phyloP scores from a whole-genome alignment of 1,139 yeast species.

The Lodderomyces margitis region DNA sequence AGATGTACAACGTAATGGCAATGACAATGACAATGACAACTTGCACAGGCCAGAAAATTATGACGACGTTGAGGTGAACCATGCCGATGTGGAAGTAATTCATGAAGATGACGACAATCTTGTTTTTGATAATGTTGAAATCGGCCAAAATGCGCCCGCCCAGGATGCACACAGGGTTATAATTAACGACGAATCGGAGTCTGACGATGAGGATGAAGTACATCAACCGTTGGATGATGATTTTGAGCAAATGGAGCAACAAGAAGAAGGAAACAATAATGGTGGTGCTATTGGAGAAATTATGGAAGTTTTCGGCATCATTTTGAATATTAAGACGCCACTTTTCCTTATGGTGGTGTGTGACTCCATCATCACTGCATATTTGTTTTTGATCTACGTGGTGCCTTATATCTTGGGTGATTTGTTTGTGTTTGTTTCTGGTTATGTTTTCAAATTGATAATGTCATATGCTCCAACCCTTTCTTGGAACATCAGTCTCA shows the following conservation, averaged over 20 bases:
- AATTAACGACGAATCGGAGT: conserved; percentile 5
- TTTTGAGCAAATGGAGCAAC: conserved; percentile 4
- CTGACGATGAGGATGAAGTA: conserved; percentile 9
- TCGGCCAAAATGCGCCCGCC: conserved; percentile 5
- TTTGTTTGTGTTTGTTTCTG: conserved; percentile 20
- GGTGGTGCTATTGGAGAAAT: conserved; percentile 25
- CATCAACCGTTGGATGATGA: conserved; percentile 3
- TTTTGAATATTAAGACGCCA: conserved; percentile 36
- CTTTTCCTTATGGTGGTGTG: conserved; percentile 35
- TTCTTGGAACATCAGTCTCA: background rate
- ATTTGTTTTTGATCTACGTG: conserved; percentile 48
- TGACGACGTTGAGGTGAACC: conserved; percentile 7
- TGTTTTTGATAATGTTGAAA: conserved; percentile 2
- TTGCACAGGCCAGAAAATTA: conserved; percentile 3
- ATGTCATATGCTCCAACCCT: background rate
- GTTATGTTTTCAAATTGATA: conserved; percentile 9
- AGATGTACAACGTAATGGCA: conserved; percentile 1
- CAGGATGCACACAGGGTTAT: conserved; percentile 5
- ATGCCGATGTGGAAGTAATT: conserved; percentile 8
- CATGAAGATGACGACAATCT: conserved; percentile 4
- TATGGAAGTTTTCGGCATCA: conserved; percentile 38
- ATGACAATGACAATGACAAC: conserved; percentile 1
- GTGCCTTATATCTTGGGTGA: conserved; percentile 56
- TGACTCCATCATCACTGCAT: conserved; percentile 42
- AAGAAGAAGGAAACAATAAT: conserved; percentile 5